Base-by-base conservation (phyloP, 73 alveolate species). In the Paramecium bursaria region DNA sequence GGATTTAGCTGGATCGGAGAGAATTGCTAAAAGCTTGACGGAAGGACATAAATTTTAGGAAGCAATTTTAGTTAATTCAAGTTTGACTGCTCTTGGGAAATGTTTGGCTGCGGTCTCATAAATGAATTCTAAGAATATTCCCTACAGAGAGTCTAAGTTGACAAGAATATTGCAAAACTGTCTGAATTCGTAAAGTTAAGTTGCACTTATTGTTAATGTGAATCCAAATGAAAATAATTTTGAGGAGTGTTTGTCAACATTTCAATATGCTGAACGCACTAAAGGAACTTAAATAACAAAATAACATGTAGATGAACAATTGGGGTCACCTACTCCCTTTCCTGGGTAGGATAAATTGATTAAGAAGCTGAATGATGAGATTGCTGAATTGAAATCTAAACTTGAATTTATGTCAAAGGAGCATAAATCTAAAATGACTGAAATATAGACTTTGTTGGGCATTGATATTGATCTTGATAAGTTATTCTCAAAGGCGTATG, bases 171-270 rank as follows among this genome's bases (percentile, higher is more conserved):
- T 79, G 23, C 48, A 79, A 42, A 79, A 54, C 46, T 50, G 85
- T 79, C 47, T 79, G 14, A 48, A 79, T 42, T 35, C 79, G 11
- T 42, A 73, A 54, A 79, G 89, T 33, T 54, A 50, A 25, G 50
- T 79, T 3, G 76, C 89, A 0, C 46, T 79, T 17, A 31, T 79
- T 25, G 89, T 61, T 0, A 67, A 79, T 29, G 22, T 79, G 1
- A 79, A 79, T 46, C 89, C 89, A 13, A 79, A 51, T 79, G 89
- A 79, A 53, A 79, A 73, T 79, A 79, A 79, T 54, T 79, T 53
- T 42, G 89, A 79, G 39, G 89, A 79, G 54, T 79, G 89, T 25
- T 53, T 79, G 22, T 48, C 89, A 2, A 73, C 89, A 1, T 23
- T 79, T n/a, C 26, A 79, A 79, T 79, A 39, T 42, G 76, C 76